Conservation (phyloP, 1,284 basidiomycete genomes). For the Rhodotorula sp. region DNA sequence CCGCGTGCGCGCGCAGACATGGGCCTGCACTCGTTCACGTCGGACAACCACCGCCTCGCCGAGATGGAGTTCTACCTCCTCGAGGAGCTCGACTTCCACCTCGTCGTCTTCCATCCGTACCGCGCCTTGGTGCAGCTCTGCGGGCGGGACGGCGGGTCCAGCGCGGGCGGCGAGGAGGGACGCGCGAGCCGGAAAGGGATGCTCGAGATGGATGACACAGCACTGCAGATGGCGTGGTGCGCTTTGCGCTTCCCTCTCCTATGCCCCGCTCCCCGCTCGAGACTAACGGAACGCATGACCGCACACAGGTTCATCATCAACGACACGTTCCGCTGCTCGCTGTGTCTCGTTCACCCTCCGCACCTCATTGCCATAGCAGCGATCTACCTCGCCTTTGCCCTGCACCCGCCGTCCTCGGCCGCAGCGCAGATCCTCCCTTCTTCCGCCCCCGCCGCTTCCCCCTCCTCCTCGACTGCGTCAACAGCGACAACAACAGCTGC, state of each 20-base stretch:
- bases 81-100: slow-evolving; percentile 92
- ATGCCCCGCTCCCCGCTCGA: not conserved
- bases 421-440: slow-evolving; percentile 6
- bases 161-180: slow-evolving; percentile 23
- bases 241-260: slow-evolving; percentile 22
- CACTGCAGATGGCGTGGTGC: slow-evolving; percentile 71
- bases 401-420: slow-evolving; percentile 47
- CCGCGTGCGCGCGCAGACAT: slow-evolving; percentile 36
- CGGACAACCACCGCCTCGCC: slow-evolving; percentile 78
- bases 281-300: no score
- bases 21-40: slow-evolving; percentile 71
- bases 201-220: slow-evolving; percentile 66
- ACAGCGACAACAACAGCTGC: not conserved
- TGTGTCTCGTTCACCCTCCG: slow-evolving; percentile 88
- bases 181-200: slow-evolving; percentile 55
- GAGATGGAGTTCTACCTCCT: slow-evolving; percentile 99
- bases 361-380: slow-evolving; percentile 90
- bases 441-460: not conserved
- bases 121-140: slow-evolving; percentile 77
- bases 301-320: slow-evolving; percentile 84
- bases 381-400: slow-evolving; percentile 78
- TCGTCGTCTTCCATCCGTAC: slow-evolving; percentile 92
- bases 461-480: not conserved
- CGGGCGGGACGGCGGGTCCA: slow-evolving; percentile 53
- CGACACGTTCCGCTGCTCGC: slow-evolving; percentile 88